These are phyloP conservation scores for Nakazawaea ernobii DNA, from an alignment of 805 yeast species.

Conservation along the genomic window DNA sequence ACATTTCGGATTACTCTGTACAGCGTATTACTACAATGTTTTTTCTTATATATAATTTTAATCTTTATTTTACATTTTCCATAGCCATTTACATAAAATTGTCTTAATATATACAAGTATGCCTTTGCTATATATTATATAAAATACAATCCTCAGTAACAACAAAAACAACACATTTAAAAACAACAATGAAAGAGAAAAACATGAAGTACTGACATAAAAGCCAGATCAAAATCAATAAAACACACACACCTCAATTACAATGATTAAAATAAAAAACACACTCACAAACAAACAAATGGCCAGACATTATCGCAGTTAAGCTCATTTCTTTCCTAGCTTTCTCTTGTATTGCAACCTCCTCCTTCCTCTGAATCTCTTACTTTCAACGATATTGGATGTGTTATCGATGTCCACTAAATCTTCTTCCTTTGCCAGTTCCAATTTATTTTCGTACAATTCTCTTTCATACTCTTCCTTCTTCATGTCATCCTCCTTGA, in stretches of 20 bases:
- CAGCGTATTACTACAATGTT: not conserved
- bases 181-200: no score
- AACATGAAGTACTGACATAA: no score
- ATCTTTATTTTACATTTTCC: not conserved
- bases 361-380: constrained; percentile 15
- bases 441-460: constrained; percentile 6
- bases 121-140: no score
- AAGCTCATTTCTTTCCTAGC: not conserved
- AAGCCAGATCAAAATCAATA: no score
- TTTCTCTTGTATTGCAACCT: constrained; percentile 15
- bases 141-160: no score
- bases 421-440: constrained; percentile 10
- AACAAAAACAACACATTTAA: no score
- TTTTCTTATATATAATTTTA: not conserved
- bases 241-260: no score
- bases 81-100: no score
- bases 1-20: not conserved
- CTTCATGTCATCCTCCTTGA: constrained; percentile 13
- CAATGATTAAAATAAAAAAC: not conserved
- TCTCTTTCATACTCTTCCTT: constrained; percentile 10
- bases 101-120: no score
- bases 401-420: not conserved
- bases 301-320: not conserved
- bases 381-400: constrained; percentile 12
- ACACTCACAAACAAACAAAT: not conserved